A percentile compares a stretch with the other conserved stretches of the same genome.
These are phyloP conservation scores for Talaromyces sp. DNA, from an alignment of 2,329 filamentous ascomycete species.

Conservation along the genomic window DNA sequence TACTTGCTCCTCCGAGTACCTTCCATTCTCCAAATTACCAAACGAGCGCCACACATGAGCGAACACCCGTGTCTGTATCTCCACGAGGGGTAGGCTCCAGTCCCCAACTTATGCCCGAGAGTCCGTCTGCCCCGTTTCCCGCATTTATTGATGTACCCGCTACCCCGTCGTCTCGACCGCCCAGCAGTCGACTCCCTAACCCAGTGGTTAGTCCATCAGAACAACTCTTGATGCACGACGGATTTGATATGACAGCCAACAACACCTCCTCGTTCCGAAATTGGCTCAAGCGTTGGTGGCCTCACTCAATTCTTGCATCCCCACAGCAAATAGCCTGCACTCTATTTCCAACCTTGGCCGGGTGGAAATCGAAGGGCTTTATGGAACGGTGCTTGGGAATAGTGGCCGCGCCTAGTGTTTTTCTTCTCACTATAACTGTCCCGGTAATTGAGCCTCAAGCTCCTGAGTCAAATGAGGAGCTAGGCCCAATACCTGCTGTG, in stretches of 20 bases:
- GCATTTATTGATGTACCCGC: slow-evolving; percentile 63
- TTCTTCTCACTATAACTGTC: slow-evolving; percentile 84
- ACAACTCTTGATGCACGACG: slow-evolving; percentile 30
- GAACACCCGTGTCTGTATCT: slow-evolving; percentile 34
- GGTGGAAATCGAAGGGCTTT: slow-evolving; percentile 79
- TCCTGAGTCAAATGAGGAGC: slow-evolving; percentile 47
- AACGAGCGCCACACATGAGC: slow-evolving; percentile 20
- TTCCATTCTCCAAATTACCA: slow-evolving; percentile 44
- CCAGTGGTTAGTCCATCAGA: slow-evolving; percentile 44
- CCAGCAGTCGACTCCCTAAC: slow-evolving; percentile 59
- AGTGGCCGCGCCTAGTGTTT: slow-evolving; percentile 85
- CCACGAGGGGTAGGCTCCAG: slow-evolving; percentile 27
- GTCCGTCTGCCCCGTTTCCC: slow-evolving; percentile 67
- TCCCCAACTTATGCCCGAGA: slow-evolving; percentile 19
- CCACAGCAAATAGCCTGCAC: slow-evolving; percentile 72
- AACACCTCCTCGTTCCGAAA: slow-evolving; percentile 41
- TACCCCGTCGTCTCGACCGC: slow-evolving; percentile 49
- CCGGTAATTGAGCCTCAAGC: slow-evolving; percentile 79
- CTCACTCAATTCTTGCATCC: slow-evolving; percentile 70
- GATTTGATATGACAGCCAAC: slow-evolving; percentile 40
- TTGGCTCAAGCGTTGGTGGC: slow-evolving; percentile 72
- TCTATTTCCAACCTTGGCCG: slow-evolving; percentile 83
- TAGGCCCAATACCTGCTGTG: slow-evolving; percentile 39
- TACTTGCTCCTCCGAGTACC: slow-evolving; percentile 47
- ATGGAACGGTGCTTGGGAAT: slow-evolving; percentile 82